phyloP scores from a whole-genome alignment of 371 early-diverging fungal species.

The Rhizopus delemar region DNA sequence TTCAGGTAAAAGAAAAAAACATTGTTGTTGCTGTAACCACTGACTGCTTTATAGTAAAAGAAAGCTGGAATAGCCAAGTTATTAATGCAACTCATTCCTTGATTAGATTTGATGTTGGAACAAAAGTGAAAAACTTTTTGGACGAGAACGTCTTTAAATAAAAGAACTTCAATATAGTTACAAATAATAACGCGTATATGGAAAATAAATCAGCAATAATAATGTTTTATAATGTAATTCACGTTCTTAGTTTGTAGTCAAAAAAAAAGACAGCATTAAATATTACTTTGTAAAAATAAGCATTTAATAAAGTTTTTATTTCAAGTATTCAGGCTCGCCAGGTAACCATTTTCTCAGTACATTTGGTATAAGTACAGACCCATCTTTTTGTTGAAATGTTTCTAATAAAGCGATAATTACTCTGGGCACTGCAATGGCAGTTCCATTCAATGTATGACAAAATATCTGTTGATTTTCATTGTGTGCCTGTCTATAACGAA shows the following conservation, averaged over 20 bases:
- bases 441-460: constrained; percentile 92
- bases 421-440: constrained; percentile 91
- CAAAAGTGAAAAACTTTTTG: constrained; percentile 30
- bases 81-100: constrained; percentile 36
- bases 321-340: constrained; percentile 29
- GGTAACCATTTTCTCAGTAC: constrained; percentile 75
- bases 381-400: constrained; percentile 75
- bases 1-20: constrained; percentile 26
- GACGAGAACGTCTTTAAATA: constrained; percentile 30
- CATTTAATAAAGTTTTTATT: background rate
- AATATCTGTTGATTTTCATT: constrained; percentile 56
- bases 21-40: background rate
- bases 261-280: no score
- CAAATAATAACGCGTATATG: background rate
- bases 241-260: no score
- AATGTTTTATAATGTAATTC: no score
- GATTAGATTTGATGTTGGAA: constrained; percentile 36
- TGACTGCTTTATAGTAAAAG: constrained; percentile 29
- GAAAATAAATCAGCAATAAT: no score
- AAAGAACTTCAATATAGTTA: constrained; percentile 15
- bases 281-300: background rate
- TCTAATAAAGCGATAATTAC: constrained; percentile 86
- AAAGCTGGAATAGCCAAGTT: constrained; percentile 44
- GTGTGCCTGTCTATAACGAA: constrained; percentile 52
- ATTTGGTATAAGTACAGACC: constrained; percentile 72